Evolutionary conservation across 2,329 filamentous ascomycete genomes (phyloP).

Genomic region (Cladosporium sp.): DNA sequence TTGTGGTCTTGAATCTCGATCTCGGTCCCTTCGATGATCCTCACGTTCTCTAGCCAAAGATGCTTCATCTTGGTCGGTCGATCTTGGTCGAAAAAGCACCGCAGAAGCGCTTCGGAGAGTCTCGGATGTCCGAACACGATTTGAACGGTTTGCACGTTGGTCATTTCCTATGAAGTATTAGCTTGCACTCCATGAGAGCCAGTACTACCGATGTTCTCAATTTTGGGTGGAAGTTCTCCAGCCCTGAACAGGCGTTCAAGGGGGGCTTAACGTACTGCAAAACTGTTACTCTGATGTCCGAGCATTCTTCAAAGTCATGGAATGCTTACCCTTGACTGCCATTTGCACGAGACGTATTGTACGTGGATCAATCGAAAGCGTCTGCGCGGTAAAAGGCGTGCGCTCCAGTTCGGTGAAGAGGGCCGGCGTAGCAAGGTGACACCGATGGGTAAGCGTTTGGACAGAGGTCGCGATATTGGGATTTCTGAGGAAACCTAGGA

Average conservation of each 20-base stretch:
- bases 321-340: constrained; percentile 25
- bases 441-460: constrained; percentile 39
- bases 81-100: constrained; percentile 33
- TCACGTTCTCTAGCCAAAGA: constrained; percentile 43
- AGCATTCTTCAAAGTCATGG: not conserved
- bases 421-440: constrained; percentile 40
- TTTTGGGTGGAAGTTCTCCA: not conserved
- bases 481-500: constrained; percentile 24
- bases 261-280: not conserved
- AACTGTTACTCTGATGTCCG: not conserved
- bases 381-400: constrained; percentile 34
- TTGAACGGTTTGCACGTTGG: constrained; percentile 38
- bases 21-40: constrained; percentile 26
- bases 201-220: too few species aligned
- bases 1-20: constrained; percentile 12
- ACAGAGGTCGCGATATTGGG: constrained; percentile 38
- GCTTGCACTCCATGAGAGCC: not conserved
- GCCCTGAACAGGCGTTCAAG: not conserved
- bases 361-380: constrained; percentile 35
- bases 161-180: constrained; percentile 27
- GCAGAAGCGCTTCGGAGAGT: constrained; percentile 35
- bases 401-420: constrained; percentile 39
- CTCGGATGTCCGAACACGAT: constrained; percentile 40
- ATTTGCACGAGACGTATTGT: constrained; percentile 34
- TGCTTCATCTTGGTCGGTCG: constrained; percentile 30